Evolutionary conservation across 2,329 filamentous ascomycete genomes (phyloP), one percentile per base, ranked within the genome.

Genomic region (Sporothrix pallida): DNA sequence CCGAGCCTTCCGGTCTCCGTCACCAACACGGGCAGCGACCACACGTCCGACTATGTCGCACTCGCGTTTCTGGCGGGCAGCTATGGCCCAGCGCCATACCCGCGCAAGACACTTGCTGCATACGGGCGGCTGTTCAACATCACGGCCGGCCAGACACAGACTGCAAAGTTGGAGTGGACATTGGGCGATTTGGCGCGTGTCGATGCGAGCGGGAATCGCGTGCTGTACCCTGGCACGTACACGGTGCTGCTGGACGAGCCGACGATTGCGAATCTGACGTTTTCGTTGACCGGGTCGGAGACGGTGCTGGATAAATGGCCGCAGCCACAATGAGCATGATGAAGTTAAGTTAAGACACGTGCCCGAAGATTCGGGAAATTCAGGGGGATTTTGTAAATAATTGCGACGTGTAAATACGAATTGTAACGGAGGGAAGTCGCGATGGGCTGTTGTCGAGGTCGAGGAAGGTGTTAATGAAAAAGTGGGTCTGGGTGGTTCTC

Each of bases 191-290:
- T 90, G 52, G 84, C 85, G 1, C 80, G 88, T 1, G 83, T 84
- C 0, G 86, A 88, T 73, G 82, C 84, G 56, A 80, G 79, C 2
- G 88, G 88, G 0, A 84, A 86, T 15, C 74, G 82, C 81, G 83
- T 87, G 15, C 77, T 89, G 10, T 89, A 87, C 78, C 87, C 87
- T 0, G 88, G 87, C 0, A 82, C 82, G 20, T 90, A 89, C 75
- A 81, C 78, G 8, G 63, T 88, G 12, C 76, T 82, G 68, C 71
- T 88, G 9, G 87, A 88, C 77, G 79, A 82, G 72, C 82, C 83
- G 69, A 81, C 82, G 1, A 77, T 82, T 67, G 80, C 82, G 0
- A 79, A 75, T 50, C 76, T 83, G 60, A 82, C 83, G 26, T 87
- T 89, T 75, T 83, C 80, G 2, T 79, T 88, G 74, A 85, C 81